Conservation (phyloP, 2,329 filamentous ascomycete genomes). For the Blastomyces silverae region DNA sequence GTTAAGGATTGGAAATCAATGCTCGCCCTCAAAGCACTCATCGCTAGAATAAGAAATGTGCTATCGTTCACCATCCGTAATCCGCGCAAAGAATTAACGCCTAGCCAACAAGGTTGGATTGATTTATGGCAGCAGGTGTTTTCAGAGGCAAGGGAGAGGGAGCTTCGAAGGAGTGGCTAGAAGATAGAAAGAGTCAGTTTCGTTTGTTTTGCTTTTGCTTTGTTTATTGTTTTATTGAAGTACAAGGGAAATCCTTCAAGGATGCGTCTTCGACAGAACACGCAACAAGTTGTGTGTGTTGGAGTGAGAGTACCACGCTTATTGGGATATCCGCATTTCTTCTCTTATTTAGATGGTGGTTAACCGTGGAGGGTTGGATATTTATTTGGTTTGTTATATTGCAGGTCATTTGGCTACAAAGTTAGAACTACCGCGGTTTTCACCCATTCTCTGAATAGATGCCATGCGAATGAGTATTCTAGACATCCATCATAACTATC, state of each 20-base stretch:
- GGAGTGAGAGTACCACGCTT: neutral
- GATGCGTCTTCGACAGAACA: neutral
- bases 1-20: conserved; percentile 84
- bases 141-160: conserved; percentile 12
- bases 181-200: neutral
- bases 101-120: conserved; percentile 66
- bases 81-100: conserved; percentile 41
- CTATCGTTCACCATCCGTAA: conserved; percentile 59
- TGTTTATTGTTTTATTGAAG: neutral
- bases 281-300: neutral
- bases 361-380: neutral
- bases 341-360: neutral
- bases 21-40: conserved; percentile 77
- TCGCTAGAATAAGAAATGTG: conserved; percentile 66
- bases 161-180: conserved; percentile 10
- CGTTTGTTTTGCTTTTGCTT: neutral
- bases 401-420: neutral
- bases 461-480: neutral
- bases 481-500: neutral
- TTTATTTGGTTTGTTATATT: neutral
- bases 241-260: neutral
- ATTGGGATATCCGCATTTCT: neutral
- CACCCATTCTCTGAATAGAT: neutral
- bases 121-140: conserved; percentile 68
- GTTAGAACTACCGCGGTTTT: neutral